Evolutionary conservation across 257 asterid species (phyloP).

Genomic region (Coffea canephora): DNA sequence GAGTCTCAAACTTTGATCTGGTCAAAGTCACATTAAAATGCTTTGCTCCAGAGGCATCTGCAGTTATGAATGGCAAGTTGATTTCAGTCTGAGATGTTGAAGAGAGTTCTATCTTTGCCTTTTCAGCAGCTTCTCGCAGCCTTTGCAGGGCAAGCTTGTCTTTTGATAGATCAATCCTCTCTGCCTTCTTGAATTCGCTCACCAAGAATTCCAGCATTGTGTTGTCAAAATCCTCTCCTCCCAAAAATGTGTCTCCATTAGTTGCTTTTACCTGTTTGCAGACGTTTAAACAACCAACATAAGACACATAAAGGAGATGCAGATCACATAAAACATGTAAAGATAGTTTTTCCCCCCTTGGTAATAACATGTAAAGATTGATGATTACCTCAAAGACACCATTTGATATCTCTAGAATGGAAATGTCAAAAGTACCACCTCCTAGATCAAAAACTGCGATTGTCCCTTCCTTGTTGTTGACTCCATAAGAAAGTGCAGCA

Average conservation of each 20-base stretch:
- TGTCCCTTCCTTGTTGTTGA: conserved; percentile 76
- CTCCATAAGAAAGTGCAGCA: conserved; percentile 80
- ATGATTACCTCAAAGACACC: conserved; percentile 74
- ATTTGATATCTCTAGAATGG: conserved; percentile 73
- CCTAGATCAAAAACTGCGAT: conserved; percentile 82
- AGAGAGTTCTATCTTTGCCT: conserved; percentile 80
- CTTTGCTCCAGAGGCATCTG: conserved; percentile 76
- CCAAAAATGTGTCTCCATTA: too few species aligned
- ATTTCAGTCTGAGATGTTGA: conserved; percentile 75
- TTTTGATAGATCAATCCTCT: conserved; percentile 62
- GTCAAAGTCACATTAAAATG: conserved; percentile 68
- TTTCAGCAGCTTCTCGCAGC: conserved; percentile 80
- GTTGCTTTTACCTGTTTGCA: too few species aligned
- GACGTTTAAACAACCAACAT: too few species aligned
- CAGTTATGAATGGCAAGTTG: conserved; percentile 76
- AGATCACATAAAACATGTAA: too few species aligned
- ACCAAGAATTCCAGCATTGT: conserved; percentile 58
- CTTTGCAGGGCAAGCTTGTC: conserved; percentile 79
- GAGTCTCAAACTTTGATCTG: conserved; percentile 66
- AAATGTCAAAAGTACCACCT: conserved; percentile 80
- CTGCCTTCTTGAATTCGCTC: conserved; percentile 53
- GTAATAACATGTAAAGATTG: too few species aligned
- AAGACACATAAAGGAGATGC: too few species aligned
- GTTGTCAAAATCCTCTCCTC: conserved; percentile 31
- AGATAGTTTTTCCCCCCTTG: too few species aligned